Evolutionary conservation across 331 rosid species (phyloP).

Genomic region (Stylosanthes scabra): DNA sequence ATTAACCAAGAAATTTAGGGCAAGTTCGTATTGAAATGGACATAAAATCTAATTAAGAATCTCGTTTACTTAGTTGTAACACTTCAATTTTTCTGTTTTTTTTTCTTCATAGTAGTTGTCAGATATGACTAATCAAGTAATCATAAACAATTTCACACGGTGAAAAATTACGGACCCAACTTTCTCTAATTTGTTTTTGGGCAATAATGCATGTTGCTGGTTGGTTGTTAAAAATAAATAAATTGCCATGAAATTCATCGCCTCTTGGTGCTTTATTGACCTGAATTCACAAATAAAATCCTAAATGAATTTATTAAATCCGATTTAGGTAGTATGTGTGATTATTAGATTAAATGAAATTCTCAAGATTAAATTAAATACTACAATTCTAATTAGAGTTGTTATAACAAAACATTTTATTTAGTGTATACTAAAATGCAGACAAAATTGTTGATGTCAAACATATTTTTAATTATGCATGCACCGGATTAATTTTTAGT

Average conservation of each 20-base stretch:
- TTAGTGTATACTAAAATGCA: not conserved
- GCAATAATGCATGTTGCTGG: not conserved
- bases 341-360: slow-evolving; percentile 2
- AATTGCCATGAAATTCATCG: slow-evolving; percentile 21
- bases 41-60: slow-evolving; percentile 27
- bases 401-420: not conserved
- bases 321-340: slow-evolving; percentile 19
- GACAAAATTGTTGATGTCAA: slow-evolving; percentile 39
- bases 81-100: not conserved
- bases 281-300: not conserved
- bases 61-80: slow-evolving; percentile 24
- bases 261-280: slow-evolving; percentile 35
- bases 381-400: not conserved
- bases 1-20: not conserved
- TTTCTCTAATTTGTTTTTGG: slow-evolving; percentile 34
- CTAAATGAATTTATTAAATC: slow-evolving; percentile 11
- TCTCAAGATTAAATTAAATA: not conserved
- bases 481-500: slow-evolving; percentile 3
- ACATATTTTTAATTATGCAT: not conserved
- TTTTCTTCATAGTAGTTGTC: not conserved
- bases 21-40: not conserved
- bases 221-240: slow-evolving; percentile 10
- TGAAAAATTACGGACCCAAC: slow-evolving; percentile 23
- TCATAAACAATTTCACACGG: slow-evolving; percentile 33
- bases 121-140: not conserved